Percentiles rank a stretch among this genome's conserved stretches.
phyloP scores from a whole-genome alignment of 371 early-diverging fungal species.

The Batkoa obscura region DNA sequence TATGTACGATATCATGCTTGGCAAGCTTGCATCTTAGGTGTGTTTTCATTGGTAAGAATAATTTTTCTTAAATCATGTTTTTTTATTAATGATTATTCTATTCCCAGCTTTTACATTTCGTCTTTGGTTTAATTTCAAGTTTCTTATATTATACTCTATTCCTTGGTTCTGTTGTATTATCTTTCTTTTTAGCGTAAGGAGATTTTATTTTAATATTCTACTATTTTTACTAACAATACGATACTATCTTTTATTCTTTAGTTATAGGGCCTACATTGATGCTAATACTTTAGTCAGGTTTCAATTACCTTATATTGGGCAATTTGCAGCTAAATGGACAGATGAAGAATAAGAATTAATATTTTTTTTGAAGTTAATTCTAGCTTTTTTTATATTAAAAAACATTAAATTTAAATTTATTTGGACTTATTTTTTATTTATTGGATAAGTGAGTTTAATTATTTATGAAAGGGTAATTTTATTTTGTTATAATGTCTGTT shows the following conservation, averaged over 20 bases:
- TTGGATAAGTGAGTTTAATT: no score
- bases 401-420: no score
- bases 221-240: background rate
- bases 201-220: background rate
- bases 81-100: background rate
- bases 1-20: constrained; percentile 74
- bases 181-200: constrained; percentile 1
- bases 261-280: constrained; percentile 40
- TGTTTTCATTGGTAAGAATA: constrained; percentile 7
- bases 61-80: background rate
- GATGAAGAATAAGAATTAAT: constrained; percentile 27
- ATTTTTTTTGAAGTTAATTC: background rate
- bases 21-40: constrained; percentile 26
- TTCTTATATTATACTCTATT: constrained; percentile 36
- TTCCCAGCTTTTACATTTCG: constrained; percentile 7
- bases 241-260: constrained; percentile 2
- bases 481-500: no score
- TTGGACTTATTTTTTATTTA: no score
- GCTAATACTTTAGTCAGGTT: constrained; percentile 36
- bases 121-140: constrained; percentile 21
- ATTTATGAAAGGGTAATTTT: no score
- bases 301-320: constrained; percentile 33
- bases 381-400: no score
- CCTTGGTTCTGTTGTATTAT: constrained; percentile 10
- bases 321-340: constrained; percentile 34